A percentile compares a stretch with the other conserved stretches of the same genome.
These are phyloP conservation scores for Sabuloglossum arenarium DNA, from an alignment of 495 filamentous ascomycete genomes.

Conservation along the genomic window DNA sequence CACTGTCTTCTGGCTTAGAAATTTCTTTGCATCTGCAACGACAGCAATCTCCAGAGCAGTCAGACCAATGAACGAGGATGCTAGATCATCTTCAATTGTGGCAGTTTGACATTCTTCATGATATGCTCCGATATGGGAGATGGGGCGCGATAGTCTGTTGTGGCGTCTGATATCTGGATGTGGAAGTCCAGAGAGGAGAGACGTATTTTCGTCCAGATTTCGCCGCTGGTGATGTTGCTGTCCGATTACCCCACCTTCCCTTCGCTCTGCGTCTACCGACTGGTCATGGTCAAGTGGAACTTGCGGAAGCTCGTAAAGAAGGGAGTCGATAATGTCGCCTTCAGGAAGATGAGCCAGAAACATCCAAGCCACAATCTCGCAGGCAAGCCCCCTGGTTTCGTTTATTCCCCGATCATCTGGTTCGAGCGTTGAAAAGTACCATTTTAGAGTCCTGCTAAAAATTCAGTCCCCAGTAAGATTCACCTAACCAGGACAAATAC, in stretches of 20 bases:
- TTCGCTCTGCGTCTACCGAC: background rate
- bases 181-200: background rate
- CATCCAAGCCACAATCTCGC: slow-evolving; percentile 84
- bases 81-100: slow-evolving; percentile 14
- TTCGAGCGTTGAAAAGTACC: slow-evolving; percentile 28
- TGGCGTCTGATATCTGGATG: background rate
- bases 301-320: slow-evolving; percentile 48
- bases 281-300: background rate
- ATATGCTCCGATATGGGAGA: slow-evolving; percentile 5
- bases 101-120: background rate
- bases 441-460: slow-evolving; percentile 47
- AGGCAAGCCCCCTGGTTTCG: slow-evolving; percentile 60
- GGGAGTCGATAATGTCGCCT: slow-evolving; percentile 60
- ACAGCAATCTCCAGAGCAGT: slow-evolving; percentile 84
- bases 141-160: background rate
- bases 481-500: slow-evolving; percentile 11
- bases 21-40: slow-evolving; percentile 75
- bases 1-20: slow-evolving; percentile 66
- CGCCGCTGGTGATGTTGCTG: background rate
- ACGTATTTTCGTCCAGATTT: background rate
- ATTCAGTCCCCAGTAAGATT: background rate
- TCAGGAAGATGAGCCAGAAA: slow-evolving; percentile 63
- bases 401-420: slow-evolving; percentile 49
- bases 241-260: background rate
- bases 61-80: slow-evolving; percentile 47